phyloP scores from a whole-genome alignment of 2,329 filamentous ascomycete species.

The Ascocoryne sarcoides region DNA sequence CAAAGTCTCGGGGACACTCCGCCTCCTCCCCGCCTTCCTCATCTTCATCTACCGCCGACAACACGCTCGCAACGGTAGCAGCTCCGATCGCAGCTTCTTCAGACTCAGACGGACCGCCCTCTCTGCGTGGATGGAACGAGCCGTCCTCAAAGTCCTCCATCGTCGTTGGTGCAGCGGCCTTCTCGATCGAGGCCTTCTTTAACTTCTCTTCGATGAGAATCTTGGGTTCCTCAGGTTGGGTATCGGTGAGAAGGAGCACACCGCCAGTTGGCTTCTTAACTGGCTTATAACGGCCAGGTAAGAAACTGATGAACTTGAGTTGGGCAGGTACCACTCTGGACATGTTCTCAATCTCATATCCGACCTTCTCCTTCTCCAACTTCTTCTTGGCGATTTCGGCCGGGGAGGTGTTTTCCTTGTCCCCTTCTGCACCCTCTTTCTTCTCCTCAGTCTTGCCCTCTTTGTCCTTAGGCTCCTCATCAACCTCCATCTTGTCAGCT shows the following conservation, averaged over 20 bases:
- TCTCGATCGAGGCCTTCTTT: slow-evolving; percentile 65
- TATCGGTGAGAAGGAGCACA: slow-evolving; percentile 84
- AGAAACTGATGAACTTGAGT: slow-evolving; percentile 92
- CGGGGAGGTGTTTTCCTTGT: slow-evolving; percentile 46
- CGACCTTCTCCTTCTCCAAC: slow-evolving; percentile 89
- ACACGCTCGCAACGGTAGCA: slow-evolving; percentile 65
- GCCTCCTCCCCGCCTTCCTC: slow-evolving; percentile 67
- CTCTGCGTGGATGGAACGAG: slow-evolving; percentile 32
- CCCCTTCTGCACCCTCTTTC: slow-evolving; percentile 49
- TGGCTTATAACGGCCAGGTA: slow-evolving; percentile 81
- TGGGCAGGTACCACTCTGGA: slow-evolving; percentile 85
- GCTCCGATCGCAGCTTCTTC: slow-evolving; percentile 40
- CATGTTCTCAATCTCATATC: slow-evolving; percentile 96
- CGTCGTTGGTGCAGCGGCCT: slow-evolving; percentile 38
- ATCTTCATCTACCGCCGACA: slow-evolving; percentile 84
- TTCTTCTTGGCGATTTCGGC: slow-evolving; percentile 71
- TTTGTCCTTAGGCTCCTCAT: slow-evolving; percentile 48
- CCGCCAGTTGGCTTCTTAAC: slow-evolving; percentile 94
- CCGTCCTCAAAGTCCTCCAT: slow-evolving; percentile 24
- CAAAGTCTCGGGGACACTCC: slow-evolving; percentile 60
- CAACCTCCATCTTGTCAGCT: slow-evolving; percentile 82
- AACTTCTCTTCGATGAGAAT: slow-evolving; percentile 83
- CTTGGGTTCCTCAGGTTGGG: slow-evolving; percentile 68
- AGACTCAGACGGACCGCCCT: background rate
- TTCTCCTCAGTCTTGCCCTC: slow-evolving; percentile 45